Evolutionary conservation across 768 basidiomycete species (phyloP).

Genomic region (Leucosporidium creatinivorum): DNA sequence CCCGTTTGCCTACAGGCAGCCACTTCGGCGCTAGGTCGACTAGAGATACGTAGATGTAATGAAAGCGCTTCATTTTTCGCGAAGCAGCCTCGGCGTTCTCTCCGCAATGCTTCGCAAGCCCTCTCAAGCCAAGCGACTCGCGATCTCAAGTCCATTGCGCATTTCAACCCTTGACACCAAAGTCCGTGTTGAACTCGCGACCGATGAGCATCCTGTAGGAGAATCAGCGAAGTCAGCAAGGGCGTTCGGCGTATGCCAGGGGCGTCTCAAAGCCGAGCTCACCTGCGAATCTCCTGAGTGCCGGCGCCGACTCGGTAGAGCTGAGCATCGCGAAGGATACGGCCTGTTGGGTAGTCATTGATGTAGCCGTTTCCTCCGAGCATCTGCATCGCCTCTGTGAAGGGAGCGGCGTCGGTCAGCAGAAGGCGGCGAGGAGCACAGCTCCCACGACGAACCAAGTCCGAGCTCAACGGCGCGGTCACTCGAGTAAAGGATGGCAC

Average conservation of each 20-base stretch:
- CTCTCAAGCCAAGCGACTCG: no score
- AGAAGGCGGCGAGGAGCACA: background rate
- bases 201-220: slow-evolving; percentile 52
- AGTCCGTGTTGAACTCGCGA: slow-evolving; percentile 60
- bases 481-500: slow-evolving; percentile 85
- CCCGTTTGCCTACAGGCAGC: no score
- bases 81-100: no score
- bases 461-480: slow-evolving; percentile 90
- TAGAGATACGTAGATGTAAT: no score
- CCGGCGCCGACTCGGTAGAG: slow-evolving; percentile 94
- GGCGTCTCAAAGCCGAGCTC: slow-evolving; percentile 54
- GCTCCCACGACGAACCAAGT: slow-evolving; percentile 36
- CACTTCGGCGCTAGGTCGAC: no score
- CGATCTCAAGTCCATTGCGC: no score
- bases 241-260: background rate
- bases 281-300: slow-evolving; percentile 76
- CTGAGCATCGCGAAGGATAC: slow-evolving; percentile 76
- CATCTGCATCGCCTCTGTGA: slow-evolving; percentile 19
- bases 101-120: no score
- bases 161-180: background rate
- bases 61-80: no score
- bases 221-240: no score
- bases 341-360: slow-evolving; percentile 80
- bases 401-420: slow-evolving; percentile 5
- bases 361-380: slow-evolving; percentile 80